Evolutionary conservation across 129 eudicot genomes (phyloP), one percentile per base, ranked within the genome.

Genomic region (Flaveria brownii): DNA sequence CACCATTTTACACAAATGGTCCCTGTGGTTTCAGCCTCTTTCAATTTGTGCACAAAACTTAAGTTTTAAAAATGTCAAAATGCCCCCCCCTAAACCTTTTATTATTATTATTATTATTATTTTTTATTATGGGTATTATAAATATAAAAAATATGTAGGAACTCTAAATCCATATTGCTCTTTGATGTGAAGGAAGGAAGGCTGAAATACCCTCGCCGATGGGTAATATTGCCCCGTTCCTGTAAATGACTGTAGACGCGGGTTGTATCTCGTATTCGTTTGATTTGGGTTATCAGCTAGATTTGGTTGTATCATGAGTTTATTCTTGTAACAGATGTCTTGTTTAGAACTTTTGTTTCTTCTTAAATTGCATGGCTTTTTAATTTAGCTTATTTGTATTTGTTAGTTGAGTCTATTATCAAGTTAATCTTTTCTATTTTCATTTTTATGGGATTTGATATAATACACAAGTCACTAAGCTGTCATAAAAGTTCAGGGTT

Each of bases 221-320:
- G 99, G 99, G 94, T 94, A 26, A 91, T 91, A 81, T 80, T 94
- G 79, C 99, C 99, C 99, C 99, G 17, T 91, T 94, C 83, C 89
- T 94, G 84, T 94, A 86, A 54, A 77, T 20, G 25, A 23, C 16
- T 45, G 14, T 55, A 65, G 47, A 33, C 41, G 49, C 46, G 65
- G 42, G 64, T 13, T 10, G 78, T 51, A 43, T 59, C 63, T 70
- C 28, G 9, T 28, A 20, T 46, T 43, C 11, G 4, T 39, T 72
- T 41, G 82, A 23, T 70, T n/a, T n/a, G 73, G 68, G 55, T 52
- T 45, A 42, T 70, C 55, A 23, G 55, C 71, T 72, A 5, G 79
- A 47, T 54, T 46, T 56, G 79, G 51, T 69, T 39, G 36, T 70
- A 45, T 71, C 49, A 57, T 54, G 57, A 62, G 75, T 70, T 71